Evolutionary conservation across 768 basidiomycete genomes (phyloP).

Genomic region (Lactifluus rugatus): DNA sequence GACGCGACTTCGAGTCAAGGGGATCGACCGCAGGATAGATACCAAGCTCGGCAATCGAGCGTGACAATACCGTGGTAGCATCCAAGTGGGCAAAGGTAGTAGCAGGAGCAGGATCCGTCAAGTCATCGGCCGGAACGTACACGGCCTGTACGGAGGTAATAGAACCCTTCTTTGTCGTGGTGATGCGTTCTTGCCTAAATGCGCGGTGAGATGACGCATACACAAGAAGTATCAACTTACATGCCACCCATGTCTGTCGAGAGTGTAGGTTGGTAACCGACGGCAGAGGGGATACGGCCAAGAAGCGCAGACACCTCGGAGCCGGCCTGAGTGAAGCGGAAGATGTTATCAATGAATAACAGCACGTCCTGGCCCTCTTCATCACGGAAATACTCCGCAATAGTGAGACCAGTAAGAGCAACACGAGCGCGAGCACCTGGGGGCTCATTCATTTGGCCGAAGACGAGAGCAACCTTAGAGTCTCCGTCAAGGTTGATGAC

Average conservation of each 20-base stretch:
- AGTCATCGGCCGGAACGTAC: conserved; percentile 99
- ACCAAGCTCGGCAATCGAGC: conserved; percentile 97
- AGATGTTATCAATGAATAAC: conserved; percentile 99
- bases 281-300: conserved; percentile 99
- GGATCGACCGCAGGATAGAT: conserved; percentile 99
- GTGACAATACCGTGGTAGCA: conserved; percentile 98
- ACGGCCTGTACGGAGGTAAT: conserved; percentile 99
- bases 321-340: conserved; percentile 99
- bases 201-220: conserved; percentile 9
- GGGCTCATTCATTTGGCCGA: conserved; percentile 99
- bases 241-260: conserved; percentile 99
- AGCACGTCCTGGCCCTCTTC: conserved; percentile 99
- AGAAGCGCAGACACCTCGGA: conserved; percentile 99
- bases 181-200: conserved; percentile 95
- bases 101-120: conserved; percentile 99
- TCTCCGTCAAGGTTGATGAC: conserved; percentile 99
- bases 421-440: conserved; percentile 99
- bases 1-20: conserved; percentile 98
- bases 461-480: conserved; percentile 99
- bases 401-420: conserved; percentile 96
- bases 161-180: conserved; percentile 99
- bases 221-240: conserved; percentile 37
- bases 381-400: conserved; percentile 99
- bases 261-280: conserved; percentile 99
- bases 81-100: conserved; percentile 99